A percentile compares a stretch with the other conserved stretches of the same genome.
Evolutionary conservation across 352 stramenopile genomes (phyloP).

Genomic region (Pythium sukuiense): DNA sequence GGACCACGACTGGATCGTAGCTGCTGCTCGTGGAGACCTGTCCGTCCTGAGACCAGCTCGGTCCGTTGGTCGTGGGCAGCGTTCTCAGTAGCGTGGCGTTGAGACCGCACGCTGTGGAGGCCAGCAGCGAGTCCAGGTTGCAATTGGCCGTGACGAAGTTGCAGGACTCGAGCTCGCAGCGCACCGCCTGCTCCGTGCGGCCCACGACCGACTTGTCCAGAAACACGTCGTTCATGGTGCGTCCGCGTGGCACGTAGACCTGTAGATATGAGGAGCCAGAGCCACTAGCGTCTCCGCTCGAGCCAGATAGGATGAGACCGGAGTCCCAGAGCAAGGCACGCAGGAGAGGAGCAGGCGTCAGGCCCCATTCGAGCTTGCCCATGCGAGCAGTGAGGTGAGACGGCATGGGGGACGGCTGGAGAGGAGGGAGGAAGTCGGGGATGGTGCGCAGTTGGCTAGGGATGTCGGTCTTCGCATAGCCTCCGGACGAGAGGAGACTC

Average conservation of each 20-base stretch:
- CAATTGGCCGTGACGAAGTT: not conserved
- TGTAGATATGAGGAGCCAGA: constrained; percentile 9
- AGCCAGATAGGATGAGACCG: constrained; percentile 4
- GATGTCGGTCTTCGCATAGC: not conserved
- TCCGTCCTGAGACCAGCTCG: constrained; percentile 6
- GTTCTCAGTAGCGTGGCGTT: not conserved
- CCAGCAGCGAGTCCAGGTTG: constrained; percentile 1
- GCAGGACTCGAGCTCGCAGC: not conserved
- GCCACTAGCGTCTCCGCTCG: not conserved
- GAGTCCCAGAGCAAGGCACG: constrained; percentile 17
- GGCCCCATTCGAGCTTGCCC: not conserved
- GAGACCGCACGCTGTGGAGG: constrained; percentile 3
- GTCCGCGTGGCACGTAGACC: constrained; percentile 20
- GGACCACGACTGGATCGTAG: constrained; percentile 10
- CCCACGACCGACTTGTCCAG: not conserved
- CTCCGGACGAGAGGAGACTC: not conserved
- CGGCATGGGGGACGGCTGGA: not conserved
- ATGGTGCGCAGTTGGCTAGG: not conserved
- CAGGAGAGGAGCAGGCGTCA: not conserved
- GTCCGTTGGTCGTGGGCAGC: not conserved
- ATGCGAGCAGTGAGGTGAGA: not conserved
- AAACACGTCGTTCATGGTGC: constrained; percentile 28
- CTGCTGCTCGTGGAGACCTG: not conserved
- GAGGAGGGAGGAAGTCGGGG: not conserved
- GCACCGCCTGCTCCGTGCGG: not conserved